Percentiles rank a stretch among this genome's conserved stretches.
These are phyloP conservation scores for Danielia oregonensis DNA, from an alignment of 805 yeast species.

Conservation along the genomic window DNA sequence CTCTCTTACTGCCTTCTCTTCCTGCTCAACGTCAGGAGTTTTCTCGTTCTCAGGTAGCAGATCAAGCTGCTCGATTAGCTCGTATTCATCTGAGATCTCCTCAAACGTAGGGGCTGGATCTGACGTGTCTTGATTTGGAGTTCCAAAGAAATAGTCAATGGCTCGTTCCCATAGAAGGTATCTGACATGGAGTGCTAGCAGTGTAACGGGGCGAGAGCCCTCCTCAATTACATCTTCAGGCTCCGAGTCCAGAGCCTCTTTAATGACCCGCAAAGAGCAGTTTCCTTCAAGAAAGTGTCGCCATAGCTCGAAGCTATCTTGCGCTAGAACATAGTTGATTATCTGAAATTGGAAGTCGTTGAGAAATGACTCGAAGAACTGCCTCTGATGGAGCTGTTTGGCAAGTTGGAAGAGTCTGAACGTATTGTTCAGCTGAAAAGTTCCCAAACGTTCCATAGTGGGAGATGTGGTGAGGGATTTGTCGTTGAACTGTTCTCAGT, in stretches of 20 bases:
- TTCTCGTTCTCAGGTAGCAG: constrained; percentile 5
- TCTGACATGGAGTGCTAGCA: constrained; percentile 58
- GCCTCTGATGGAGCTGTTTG: constrained; percentile 24
- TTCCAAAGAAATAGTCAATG: constrained; percentile 43
- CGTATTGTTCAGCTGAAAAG: constrained; percentile 34
- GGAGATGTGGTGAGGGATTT: too few relatives aligned
- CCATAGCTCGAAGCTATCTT: constrained; percentile 39
- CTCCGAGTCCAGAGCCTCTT: constrained; percentile 7
- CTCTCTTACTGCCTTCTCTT: constrained; percentile 6
- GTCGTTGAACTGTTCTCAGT: too few relatives aligned
- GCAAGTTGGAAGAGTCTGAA: constrained; percentile 33
- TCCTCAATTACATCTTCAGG: constrained; percentile 34
- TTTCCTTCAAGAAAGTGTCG: constrained; percentile 43
- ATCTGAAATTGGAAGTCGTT: constrained; percentile 55
- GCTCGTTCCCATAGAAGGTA: constrained; percentile 74
- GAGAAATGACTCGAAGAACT: constrained; percentile 34
- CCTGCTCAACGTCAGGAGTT: background rate
- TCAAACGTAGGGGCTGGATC: constrained; percentile 16
- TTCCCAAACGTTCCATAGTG: constrained; percentile 34
- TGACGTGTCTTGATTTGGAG: constrained; percentile 10
- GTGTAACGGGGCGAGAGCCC: constrained; percentile 29
- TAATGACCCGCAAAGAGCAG: constrained; percentile 23
- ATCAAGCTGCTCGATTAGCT: constrained; percentile 31
- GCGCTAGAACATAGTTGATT: constrained; percentile 42
- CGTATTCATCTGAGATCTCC: constrained; percentile 33